Percentiles rank a stretch among this genome's conserved stretches.
Conservation (phyloP, 345 rosid species). For the Excoecaria agallocha region DNA sequence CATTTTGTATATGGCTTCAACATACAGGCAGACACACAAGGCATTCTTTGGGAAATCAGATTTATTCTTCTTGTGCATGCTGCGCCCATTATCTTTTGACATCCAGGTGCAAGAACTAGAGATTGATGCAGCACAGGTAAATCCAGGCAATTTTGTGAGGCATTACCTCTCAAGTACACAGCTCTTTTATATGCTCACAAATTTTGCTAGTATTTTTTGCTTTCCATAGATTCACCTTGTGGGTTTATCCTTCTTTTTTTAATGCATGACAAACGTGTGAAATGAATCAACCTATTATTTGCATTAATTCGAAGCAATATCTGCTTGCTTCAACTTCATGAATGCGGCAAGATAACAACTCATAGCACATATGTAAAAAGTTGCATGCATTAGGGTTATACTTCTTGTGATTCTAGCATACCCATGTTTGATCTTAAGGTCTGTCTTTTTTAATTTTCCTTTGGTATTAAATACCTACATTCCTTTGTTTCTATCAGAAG, state of each 20-base stretch:
- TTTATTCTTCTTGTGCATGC: conserved; percentile 66
- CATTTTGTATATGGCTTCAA: not conserved
- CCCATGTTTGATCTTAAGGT: no score
- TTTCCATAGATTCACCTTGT: not conserved
- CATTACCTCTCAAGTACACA: not conserved
- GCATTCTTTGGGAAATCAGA: conserved; percentile 66
- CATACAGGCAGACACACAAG: conserved; percentile 57
- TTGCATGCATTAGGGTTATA: not conserved
- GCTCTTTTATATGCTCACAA: not conserved
- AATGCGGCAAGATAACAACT: not conserved
- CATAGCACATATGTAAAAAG: no score
- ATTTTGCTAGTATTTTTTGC: not conserved
- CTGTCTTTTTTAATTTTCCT: not conserved
- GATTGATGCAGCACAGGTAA: conserved; percentile 90
- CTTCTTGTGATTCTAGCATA: not conserved
- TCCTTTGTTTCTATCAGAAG: not conserved
- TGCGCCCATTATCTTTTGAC: conserved; percentile 60
- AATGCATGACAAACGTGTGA: conserved; percentile 1
- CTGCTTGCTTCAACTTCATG: not conserved
- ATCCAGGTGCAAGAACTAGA: conserved; percentile 71
- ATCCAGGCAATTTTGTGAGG: not conserved
- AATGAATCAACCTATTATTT: not conserved
- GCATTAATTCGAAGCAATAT: not conserved
- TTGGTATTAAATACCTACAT: not conserved
- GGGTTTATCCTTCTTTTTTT: not conserved